phyloP scores from a whole-genome alignment of 257 asterid genomes.

The Fraxinus excelsior region DNA sequence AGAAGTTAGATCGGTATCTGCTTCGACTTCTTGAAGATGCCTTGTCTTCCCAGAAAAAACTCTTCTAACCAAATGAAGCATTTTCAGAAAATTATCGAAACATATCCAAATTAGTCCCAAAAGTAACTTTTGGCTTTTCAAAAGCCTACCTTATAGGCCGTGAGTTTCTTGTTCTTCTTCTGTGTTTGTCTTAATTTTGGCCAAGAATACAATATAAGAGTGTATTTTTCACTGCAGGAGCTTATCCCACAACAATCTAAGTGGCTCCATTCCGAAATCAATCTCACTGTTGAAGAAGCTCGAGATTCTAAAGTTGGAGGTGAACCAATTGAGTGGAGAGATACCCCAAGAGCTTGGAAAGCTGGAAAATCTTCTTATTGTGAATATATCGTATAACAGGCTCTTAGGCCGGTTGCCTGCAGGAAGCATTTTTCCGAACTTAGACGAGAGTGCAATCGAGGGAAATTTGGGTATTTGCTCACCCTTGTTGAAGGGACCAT shows the following conservation, averaged over 20 bases:
- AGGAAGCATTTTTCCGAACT: constrained; percentile 65
- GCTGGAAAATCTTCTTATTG: constrained; percentile 79
- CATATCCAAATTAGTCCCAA: no score
- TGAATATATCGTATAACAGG: constrained; percentile 74
- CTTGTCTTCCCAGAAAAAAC: no score
- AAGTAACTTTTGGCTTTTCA: no score
- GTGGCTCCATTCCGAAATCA: constrained; percentile 71
- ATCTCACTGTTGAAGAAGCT: constrained; percentile 69
- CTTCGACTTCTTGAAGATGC: no score
- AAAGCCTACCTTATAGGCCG: no score
- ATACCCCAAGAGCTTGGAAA: constrained; percentile 76
- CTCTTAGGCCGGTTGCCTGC: constrained; percentile 81
- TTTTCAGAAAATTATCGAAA: no score
- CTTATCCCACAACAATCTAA: constrained; percentile 76
- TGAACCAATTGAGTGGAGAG: constrained; percentile 81
- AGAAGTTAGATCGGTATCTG: no score
- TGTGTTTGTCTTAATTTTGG: neutral
- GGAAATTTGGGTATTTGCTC: constrained; percentile 93
- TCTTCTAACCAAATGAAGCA: no score
- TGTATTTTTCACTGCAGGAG: constrained; percentile 54
- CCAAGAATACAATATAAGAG: neutral
- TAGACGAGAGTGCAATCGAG: constrained; percentile 70
- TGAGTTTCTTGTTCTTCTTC: neutral
- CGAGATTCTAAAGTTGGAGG: constrained; percentile 80
- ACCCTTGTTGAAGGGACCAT: constrained; percentile 77